Percentiles rank a stretch among this genome's conserved stretches.
Conservation (phyloP, 176 grass and related monocot species). For the Aegilops umbellulata region DNA sequence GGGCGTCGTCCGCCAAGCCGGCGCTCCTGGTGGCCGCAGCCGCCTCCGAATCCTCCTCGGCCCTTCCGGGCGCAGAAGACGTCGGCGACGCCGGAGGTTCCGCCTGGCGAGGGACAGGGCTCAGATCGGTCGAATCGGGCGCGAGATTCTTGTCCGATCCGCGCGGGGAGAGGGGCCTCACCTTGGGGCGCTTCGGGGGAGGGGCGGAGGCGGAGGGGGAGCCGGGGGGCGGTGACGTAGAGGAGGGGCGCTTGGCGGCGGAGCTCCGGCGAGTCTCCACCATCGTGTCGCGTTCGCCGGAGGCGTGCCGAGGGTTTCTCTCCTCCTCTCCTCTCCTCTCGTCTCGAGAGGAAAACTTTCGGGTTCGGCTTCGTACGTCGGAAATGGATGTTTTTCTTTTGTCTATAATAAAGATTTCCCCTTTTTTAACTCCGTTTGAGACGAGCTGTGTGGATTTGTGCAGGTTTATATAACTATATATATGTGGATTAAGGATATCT, state of each 20-base stretch:
- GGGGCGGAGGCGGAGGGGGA: slow-evolving; percentile 52
- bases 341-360: slow-evolving; percentile 2
- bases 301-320: slow-evolving; percentile 32
- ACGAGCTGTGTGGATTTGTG: not conserved
- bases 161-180: slow-evolving; percentile 29
- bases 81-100: slow-evolving; percentile 34
- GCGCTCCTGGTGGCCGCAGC: slow-evolving; percentile 28
- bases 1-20: slow-evolving; percentile 22
- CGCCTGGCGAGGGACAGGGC: slow-evolving; percentile 7
- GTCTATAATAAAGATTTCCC: not conserved
- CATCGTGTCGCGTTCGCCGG: slow-evolving; percentile 51
- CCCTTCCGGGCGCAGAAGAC: slow-evolving; percentile 36
- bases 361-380: not conserved
- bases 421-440: not conserved
- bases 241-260: slow-evolving; percentile 45
- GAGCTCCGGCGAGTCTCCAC: slow-evolving; percentile 98
- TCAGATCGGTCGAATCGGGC: slow-evolving; percentile 48
- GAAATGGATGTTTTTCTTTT: not conserved
- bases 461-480: not conserved
- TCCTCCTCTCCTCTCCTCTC: not conserved
- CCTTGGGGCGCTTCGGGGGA: slow-evolving; percentile 77
- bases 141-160: slow-evolving; percentile 18
- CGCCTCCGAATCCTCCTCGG: slow-evolving; percentile 32
- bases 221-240: slow-evolving; percentile 18
- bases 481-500: not conserved